These are phyloP conservation scores for Citrus hindsii DNA, from an alignment of 345 rosid genomes.

Conservation along the genomic window DNA sequence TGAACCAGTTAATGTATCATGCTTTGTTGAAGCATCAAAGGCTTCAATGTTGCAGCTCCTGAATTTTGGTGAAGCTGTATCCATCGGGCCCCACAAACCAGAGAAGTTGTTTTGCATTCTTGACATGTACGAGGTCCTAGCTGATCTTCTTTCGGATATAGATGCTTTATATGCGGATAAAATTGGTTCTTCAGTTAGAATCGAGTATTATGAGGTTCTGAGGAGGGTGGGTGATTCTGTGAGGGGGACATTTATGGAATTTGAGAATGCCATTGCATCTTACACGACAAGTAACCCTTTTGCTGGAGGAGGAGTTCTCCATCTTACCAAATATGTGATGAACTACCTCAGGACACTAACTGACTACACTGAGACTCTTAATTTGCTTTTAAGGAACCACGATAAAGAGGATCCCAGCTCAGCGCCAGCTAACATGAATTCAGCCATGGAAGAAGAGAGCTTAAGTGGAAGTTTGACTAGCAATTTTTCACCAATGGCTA, in stretches of 20 bases:
- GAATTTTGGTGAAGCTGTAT: constrained; percentile 81
- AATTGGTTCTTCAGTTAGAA: constrained; percentile 45
- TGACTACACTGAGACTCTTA: constrained; percentile 61
- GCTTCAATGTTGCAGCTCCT: constrained; percentile 69
- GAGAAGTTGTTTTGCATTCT: constrained; percentile 71
- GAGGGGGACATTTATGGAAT: constrained; percentile 62
- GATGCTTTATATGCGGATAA: constrained; percentile 48
- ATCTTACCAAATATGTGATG: constrained; percentile 76
- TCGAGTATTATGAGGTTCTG: constrained; percentile 56
- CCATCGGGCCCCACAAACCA: constrained; percentile 70
- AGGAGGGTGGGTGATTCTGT: constrained; percentile 63
- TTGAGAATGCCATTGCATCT: constrained; percentile 66
- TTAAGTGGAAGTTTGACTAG: constrained; percentile 23
- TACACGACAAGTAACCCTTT: constrained; percentile 51
- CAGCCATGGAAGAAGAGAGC: constrained; percentile 38
- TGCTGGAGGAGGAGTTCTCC: constrained; percentile 76
- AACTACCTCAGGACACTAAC: constrained; percentile 63
- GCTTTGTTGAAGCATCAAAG: constrained; percentile 77
- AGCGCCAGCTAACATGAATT: constrained; percentile 34
- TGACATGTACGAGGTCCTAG: constrained; percentile 78
- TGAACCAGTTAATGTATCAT: constrained; percentile 32
- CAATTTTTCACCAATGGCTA: constrained; percentile 35
- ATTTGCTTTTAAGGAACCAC: constrained; percentile 53
- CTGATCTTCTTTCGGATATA: constrained; percentile 62
- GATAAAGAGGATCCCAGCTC: constrained; percentile 30